A percentile compares a stretch with the other conserved stretches of the same genome.
Conservation (phyloP, 2,329 filamentous ascomycete species). For the Endocalyx cinctus region DNA sequence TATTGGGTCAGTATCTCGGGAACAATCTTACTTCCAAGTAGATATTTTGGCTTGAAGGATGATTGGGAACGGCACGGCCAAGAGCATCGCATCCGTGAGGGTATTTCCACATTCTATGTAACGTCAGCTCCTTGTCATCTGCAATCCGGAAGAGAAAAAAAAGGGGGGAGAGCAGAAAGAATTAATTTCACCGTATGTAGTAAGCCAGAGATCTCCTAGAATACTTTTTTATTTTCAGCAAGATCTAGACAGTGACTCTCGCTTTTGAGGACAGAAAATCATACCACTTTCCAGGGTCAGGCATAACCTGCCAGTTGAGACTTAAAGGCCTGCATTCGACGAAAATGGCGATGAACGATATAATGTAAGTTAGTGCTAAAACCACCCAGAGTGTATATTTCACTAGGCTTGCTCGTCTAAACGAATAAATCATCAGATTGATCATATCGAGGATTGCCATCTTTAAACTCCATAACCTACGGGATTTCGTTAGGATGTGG, state of each 20-base stretch:
- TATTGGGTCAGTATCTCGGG: too few relatives aligned
- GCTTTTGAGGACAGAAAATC: neutral
- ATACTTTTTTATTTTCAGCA: constrained; percentile 13
- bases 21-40: constrained; percentile 1
- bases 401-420: constrained; percentile 1
- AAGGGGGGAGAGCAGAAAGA: neutral
- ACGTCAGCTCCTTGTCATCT: neutral
- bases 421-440: neutral
- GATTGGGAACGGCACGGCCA: constrained; percentile 8
- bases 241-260: constrained; percentile 3
- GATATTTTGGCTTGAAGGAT: constrained; percentile 4
- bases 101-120: constrained; percentile 14
- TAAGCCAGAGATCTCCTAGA: constrained; percentile 3
- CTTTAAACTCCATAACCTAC: constrained; percentile 11
- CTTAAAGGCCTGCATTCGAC: constrained; percentile 11
- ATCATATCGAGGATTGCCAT: constrained; percentile 10
- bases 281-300: neutral
- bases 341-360: constrained; percentile 9
- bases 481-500: neutral
- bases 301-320: constrained; percentile 9
- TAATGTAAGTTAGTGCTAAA: constrained; percentile 8
- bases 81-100: constrained; percentile 8
- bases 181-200: neutral
- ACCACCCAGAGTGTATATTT: constrained; percentile 3
- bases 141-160: neutral